Percentiles rank a stretch among this genome's conserved stretches.
Evolutionary conservation across 108 stramenopile genomes (phyloP).

Genomic region (Chaetoceros tenuissimus): DNA sequence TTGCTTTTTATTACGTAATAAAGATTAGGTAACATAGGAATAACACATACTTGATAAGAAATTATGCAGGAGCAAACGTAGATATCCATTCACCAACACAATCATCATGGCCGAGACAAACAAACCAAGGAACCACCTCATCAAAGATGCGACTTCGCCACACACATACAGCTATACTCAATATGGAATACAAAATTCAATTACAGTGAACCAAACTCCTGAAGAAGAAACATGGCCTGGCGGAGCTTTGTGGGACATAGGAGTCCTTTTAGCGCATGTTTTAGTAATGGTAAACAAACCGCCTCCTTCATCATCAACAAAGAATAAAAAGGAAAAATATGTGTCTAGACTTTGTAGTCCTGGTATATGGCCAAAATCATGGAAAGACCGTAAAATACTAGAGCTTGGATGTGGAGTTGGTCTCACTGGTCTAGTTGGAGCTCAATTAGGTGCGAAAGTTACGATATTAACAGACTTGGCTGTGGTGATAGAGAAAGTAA

Average conservation of each 20-base stretch:
- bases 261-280: conserved; percentile 30
- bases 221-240: conserved; percentile 50
- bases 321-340: background rate
- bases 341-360: conserved; percentile 1
- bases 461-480: conserved; percentile 38
- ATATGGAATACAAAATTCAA: conserved; percentile 21
- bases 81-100: no score
- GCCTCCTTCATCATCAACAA: conserved; percentile 7
- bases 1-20: background rate
- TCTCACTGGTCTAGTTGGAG: conserved; percentile 36
- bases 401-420: conserved; percentile 48
- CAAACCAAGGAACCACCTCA: conserved; percentile 27
- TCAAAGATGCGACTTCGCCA: conserved; percentile 35
- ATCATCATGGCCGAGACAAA: conserved; percentile 4
- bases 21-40: no score
- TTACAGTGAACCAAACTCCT: conserved; percentile 32
- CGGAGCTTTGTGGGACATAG: conserved; percentile 47
- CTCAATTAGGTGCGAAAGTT: conserved; percentile 24
- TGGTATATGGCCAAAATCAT: conserved; percentile 1
- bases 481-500: conserved; percentile 35
- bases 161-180: conserved; percentile 22
- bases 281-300: conserved; percentile 18
- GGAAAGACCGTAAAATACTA: conserved; percentile 18
- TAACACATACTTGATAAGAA: no score
- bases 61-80: no score